Conservation (phyloP, 371 early-diverging fungal genomes). For the Mucor velutinosus region DNA sequence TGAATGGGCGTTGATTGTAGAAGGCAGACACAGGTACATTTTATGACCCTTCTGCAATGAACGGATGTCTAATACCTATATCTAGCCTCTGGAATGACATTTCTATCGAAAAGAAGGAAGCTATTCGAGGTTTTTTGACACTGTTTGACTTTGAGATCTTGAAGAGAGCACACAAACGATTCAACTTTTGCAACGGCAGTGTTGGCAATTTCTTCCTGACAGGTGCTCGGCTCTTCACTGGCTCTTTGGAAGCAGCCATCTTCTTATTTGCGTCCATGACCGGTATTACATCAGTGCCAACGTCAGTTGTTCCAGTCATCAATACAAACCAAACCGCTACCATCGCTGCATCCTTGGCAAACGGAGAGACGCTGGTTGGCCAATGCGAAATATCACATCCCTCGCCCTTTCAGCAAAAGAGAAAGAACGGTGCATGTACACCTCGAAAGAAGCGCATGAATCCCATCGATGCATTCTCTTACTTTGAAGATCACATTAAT, state of each 20-base stretch:
- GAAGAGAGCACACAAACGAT: conserved; percentile 64
- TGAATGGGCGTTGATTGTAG: conserved; percentile 71
- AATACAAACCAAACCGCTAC: conserved; percentile 64
- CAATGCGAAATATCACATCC: conserved; percentile 79
- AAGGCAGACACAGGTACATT: conserved; percentile 67
- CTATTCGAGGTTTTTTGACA: conserved; percentile 74
- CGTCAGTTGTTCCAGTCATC: conserved; percentile 70
- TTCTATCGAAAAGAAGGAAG: conserved; percentile 62
- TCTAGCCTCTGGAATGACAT: conserved; percentile 60
- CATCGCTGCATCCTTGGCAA: conserved; percentile 64
- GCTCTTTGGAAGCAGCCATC: conserved; percentile 71
- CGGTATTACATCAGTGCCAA: conserved; percentile 56
- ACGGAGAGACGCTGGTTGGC: conserved; percentile 60
- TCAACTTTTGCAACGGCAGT: conserved; percentile 73
- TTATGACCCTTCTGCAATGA: background rate
- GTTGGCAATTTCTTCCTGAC: conserved; percentile 81
- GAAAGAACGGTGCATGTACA: conserved; percentile 11
- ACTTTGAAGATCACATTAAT: conserved; percentile 22
- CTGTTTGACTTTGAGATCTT: conserved; percentile 70
- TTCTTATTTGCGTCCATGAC: conserved; percentile 69
- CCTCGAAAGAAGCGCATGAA: conserved; percentile 23
- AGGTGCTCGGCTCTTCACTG: conserved; percentile 71
- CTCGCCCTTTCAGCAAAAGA: conserved; percentile 9
- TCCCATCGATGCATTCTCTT: conserved; percentile 50
- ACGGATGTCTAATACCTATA: background rate